Percentiles rank a stretch among this genome's conserved stretches.
Conservation (phyloP, 306 rosid species). For the Quercus bicolor region DNA sequence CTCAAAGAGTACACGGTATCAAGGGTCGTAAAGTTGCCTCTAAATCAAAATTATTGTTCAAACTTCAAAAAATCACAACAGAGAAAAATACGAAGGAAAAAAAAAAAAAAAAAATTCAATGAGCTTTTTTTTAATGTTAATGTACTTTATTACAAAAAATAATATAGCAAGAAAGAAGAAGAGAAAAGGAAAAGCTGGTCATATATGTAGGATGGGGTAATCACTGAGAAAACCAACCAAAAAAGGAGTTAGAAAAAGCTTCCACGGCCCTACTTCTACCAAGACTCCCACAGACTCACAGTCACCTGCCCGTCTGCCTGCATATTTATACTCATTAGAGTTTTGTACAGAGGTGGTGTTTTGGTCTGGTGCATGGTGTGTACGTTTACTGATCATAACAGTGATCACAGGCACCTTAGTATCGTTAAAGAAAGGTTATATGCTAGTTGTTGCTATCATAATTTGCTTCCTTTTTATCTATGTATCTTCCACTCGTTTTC, state of each 20-base stretch:
- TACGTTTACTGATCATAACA: neutral
- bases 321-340: conserved; percentile 35
- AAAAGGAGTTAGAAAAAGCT: conserved; percentile 26
- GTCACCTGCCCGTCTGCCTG: conserved; percentile 41
- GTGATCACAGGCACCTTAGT: neutral
- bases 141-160: conserved; percentile 20
- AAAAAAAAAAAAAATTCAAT: neutral
- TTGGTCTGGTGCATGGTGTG: conserved; percentile 4
- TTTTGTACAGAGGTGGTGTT: conserved; percentile 17
- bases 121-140: too few species aligned
- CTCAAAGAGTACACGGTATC: neutral
- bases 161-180: conserved; percentile 35
- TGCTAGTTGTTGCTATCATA: neutral
- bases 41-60: neutral
- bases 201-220: conserved; percentile 14
- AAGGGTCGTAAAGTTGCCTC: neutral
- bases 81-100: neutral
- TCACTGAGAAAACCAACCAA: conserved; percentile 11
- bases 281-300: conserved; percentile 26
- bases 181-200: conserved; percentile 41
- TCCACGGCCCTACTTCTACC: conserved; percentile 28
- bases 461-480: neutral
- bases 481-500: conserved; percentile 26
- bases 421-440: neutral
- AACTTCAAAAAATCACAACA: neutral